Base-by-base conservation (phyloP, 164 flowering plant genomes). In the Santalum album region DNA sequence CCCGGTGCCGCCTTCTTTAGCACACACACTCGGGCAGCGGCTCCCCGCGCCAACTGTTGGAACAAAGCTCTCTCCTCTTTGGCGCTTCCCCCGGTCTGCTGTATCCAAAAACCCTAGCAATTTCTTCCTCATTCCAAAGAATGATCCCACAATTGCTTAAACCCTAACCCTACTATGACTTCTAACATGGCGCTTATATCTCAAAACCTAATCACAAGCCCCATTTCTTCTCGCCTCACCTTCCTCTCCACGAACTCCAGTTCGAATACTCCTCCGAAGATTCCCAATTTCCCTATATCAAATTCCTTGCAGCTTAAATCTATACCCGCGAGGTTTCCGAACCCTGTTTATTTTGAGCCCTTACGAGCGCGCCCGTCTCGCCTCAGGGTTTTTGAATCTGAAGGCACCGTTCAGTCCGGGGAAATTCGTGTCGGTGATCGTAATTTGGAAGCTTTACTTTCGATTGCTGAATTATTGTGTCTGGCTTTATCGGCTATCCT, bases 401-500 rank as follows among this genome's bases (percentile, higher is more conserved):
- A 56, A 4, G 65, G 42, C 7, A 0, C 53, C 0, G 19, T 61
- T 0, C 62, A 18, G 21, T 14, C 22, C 24, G 49, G 21, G 67
- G 55, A 35, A 58, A 3, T 11, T 16, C 16, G 34, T 43, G 7
- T 24, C 43, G 48, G 54, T 25, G 36, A 39, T 35, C 60, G 67
- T 56, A 54, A 63, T 57, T 58, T 82, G 9, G 95, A 86, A 45
- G 51, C 64, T 19, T 61, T 86, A 44, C 81, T 90, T 26, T 77
- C 82, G 10, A 12, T 75, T 36, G 55, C 69, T 17, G 97, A 90
- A 38, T 51, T 71, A 2, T 1, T 83, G 9, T 80, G 83, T 55
- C 58, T 86, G 14, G 57, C 63, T 21, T 77, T 86, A 0, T 80
- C 95, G 27, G 78, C 72, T 0, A 59, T 69, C 40, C 46, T 80